Evolutionary conservation across 1,284 basidiomycete genomes (phyloP), one percentile per base, ranked within the genome.

Genomic region (Pseudozyma sp.): DNA sequence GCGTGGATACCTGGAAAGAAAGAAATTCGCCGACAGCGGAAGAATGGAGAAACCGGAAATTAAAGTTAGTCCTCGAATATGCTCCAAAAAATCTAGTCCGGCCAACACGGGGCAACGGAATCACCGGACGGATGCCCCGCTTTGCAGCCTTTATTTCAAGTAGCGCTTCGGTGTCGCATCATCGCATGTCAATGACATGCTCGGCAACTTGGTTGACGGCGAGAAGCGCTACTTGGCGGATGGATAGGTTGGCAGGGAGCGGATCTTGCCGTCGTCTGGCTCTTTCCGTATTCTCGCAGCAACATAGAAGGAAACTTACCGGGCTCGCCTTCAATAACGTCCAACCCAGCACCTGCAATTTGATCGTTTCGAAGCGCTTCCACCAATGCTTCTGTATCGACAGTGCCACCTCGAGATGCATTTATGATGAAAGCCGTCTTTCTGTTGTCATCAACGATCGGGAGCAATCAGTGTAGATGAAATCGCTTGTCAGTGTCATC

Each of bases 321-420:
- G 0, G 96, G 96, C 85, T 99, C 96, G 36, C 93, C 93, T 74
- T 95, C 93, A 12, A 97, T 90, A 38, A 98, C 96, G 85, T 99
- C 96, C 7, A 99, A 81, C 0, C 93, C 96, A 0, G 96, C 96
- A 21, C 91, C 95, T 88, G 92, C 96, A 45, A 98, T 92, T 88
- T 90, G 90, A 2, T 89, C 89, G 69, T 91, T 89, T 51, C 87
- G 86, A 49, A 98, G 86, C 0, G 95, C 95, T 65, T 89, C 89
- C 1, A 91, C 91, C 10, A 99, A 89, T 10, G 95, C 95, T 44
- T 92, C 90, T 0, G 80, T 83, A 84, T 98, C 94, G 12, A 99
- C 92, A 6, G 97, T 86, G 0, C 93, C 86, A 0, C 88, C 88
- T 66, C 87, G 77, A 1, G 76, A 68, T 5, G 79, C 72, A 43